Evolutionary conservation across 2,329 filamentous ascomycete genomes (phyloP), one percentile per base, ranked within the genome.

Genomic region (Amesomyces nigricolor): DNA sequence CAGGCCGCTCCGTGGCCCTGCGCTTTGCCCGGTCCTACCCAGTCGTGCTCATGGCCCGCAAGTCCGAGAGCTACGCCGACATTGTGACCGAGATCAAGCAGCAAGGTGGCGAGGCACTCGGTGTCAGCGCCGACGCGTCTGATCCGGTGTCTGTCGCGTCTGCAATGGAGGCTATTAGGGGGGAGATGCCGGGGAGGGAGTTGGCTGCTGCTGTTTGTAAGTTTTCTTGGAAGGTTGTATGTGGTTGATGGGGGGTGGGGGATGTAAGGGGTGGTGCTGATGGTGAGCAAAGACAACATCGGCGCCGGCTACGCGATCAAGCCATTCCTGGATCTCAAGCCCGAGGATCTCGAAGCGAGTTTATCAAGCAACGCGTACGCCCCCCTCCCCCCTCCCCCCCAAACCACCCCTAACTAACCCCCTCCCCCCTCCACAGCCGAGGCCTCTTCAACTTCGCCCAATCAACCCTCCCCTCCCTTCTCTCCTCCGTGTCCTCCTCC

Each of bases 391-490:
- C 4, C 30, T 13, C 14, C 42, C 29, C 13, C 13, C 29, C 29
- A 35, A 11, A 37, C n/a, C 47, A 26, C n/a, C 43, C 43, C 2
- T 14, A 35, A 49, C 13, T n/a, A 3, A 37, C 5, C 44, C 38
- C 17, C 35, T 1, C 19, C 7, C 10, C 14, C n/a, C 26, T 35
- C 1, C 16, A 14, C 54, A 84, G 81, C 6, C 77, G 78, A 37
- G 89, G 89, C 11, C 86, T 87, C 29, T 90, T 89, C 69, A 73
- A 85, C 63, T 95, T 95, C 69, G 83, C 88, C 0, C 85, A 92
- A 68, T 76, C 78, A 2, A 75, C 81, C 0, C 72, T 95, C 0
- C 90, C 91, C 0, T 75, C 86, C 1, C 79, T 95, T 1, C 77
- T 91, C 2, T 77, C 83, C 19, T 76, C 84, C 0, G 79, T 83